phyloP scores from a whole-genome alignment of 257 asterid species.

The Echium plantagineum region DNA sequence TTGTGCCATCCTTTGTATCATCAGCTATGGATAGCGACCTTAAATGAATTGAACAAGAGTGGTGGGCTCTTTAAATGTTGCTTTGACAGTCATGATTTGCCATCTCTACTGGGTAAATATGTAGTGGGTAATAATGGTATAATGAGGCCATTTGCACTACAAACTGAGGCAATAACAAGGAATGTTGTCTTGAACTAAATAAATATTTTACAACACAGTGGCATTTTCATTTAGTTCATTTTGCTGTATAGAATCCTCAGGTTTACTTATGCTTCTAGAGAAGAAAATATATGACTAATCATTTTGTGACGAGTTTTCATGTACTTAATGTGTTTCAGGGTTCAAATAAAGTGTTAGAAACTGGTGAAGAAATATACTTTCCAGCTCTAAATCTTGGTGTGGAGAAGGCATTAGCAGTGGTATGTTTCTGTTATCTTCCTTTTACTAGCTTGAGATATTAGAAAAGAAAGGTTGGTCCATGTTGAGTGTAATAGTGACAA shows the following conservation, averaged over 20 bases:
- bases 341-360: constrained; percentile 41
- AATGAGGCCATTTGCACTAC: no score
- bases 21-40: no score
- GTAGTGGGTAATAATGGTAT: no score
- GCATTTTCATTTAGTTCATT: not conserved
- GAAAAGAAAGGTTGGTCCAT: no score
- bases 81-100: no score
- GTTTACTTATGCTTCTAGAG: not conserved
- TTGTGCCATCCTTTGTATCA: no score
- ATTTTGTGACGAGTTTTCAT: not conserved
- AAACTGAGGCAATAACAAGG: no score
- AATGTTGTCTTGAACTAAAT: not conserved
- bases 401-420: constrained; percentile 77
- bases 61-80: no score
- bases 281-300: not conserved
- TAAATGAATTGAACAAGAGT: no score
- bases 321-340: constrained; percentile 39
- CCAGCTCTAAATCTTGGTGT: constrained; percentile 82
- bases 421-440: constrained; percentile 21
- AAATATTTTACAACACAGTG: not conserved
- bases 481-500: no score
- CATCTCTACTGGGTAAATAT: no score
- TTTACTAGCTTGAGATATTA: not conserved
- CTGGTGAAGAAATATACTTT: constrained; percentile 84
- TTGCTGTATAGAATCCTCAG: not conserved